Base-by-base conservation (phyloP, 305 asterid species). In the Fraxinus baroniana region DNA sequence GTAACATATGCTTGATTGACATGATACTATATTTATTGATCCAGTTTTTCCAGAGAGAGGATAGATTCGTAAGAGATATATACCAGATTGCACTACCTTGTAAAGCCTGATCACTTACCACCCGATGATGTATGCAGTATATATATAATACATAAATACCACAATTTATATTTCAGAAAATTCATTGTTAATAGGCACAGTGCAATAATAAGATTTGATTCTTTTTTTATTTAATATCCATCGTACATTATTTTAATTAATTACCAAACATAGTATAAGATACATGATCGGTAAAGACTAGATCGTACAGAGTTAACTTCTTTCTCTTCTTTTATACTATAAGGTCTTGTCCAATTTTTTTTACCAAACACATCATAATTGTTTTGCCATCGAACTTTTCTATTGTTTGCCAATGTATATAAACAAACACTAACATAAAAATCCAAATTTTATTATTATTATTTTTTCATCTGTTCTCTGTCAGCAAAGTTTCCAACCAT, bases 51-150 rank as follows among this genome's bases (percentile, higher is more conserved):
- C 99, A 94, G 83, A 89, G 90, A 83, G 97, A 41, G 12, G 97
- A 95, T 81, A 84, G 91, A 87, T 93, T 93, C 83, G 97, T 91
- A 71, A 91, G 98, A 86, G 99, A 94, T 78, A 81, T 90, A 7
- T 92, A 90, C 90, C 98, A 95, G 88, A 86, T 94, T 83, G 97
- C 97, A 20, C 87, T 95, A 95, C 98, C 81, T 84, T 95, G 90
- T 92, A 83, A 93, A 41, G 52, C 13, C 52, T 3, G 46, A 64
- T 64, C 73, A 9, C 5, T 64, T 24, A 22, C 70, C 24, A 41
- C 10, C 52, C 12, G 52, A 9, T 10, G 52, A 41, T 41, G 17
- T 41, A 41, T 41, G 52, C 52, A 41, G 52, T 41, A 41, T 41
- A 41, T 41, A 10, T 41, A 13, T 41, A 12, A 1, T 9, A 41